Conservation (phyloP, 129 eudicot genomes). For the Ambrosia trifida region DNA sequence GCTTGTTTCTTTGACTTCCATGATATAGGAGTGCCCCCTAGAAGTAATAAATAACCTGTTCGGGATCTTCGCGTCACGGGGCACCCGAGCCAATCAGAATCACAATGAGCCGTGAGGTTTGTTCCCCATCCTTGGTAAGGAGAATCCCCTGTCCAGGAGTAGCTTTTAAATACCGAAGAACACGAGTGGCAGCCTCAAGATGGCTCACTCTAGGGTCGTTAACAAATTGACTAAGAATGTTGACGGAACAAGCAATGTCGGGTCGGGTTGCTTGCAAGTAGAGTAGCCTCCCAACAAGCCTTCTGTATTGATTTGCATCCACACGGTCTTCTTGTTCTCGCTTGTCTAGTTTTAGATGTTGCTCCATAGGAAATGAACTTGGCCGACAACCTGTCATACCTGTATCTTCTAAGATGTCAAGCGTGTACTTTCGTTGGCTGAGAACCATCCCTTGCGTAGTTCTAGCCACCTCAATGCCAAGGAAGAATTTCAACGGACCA, state of each 20-base stretch:
- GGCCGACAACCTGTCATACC: neutral
- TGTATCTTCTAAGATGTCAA: neutral
- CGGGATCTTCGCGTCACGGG: neutral
- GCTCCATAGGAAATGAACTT: neutral
- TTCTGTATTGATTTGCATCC: neutral
- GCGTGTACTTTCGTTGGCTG: neutral
- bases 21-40: too few relatives aligned
- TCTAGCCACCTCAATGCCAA: neutral
- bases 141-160: neutral
- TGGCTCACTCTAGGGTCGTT: neutral
- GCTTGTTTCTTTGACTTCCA: too few relatives aligned
- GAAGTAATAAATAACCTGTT: too few relatives aligned
- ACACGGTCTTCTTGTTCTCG: neutral
- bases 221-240: neutral
- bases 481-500: neutral
- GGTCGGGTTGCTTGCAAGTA: neutral
- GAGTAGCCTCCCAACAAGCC: neutral
- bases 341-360: neutral
- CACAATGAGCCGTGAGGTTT: neutral
- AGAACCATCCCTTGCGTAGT: neutral
- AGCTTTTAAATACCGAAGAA: neutral
- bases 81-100: neutral
- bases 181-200: neutral
- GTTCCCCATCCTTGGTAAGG: neutral
- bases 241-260: too few relatives aligned